Percentiles rank a stretch among this genome's conserved stretches.
These are phyloP conservation scores for Trichosporon asahii DNA, from an alignment of 1,284 basidiomycete genomes.

Conservation along the genomic window DNA sequence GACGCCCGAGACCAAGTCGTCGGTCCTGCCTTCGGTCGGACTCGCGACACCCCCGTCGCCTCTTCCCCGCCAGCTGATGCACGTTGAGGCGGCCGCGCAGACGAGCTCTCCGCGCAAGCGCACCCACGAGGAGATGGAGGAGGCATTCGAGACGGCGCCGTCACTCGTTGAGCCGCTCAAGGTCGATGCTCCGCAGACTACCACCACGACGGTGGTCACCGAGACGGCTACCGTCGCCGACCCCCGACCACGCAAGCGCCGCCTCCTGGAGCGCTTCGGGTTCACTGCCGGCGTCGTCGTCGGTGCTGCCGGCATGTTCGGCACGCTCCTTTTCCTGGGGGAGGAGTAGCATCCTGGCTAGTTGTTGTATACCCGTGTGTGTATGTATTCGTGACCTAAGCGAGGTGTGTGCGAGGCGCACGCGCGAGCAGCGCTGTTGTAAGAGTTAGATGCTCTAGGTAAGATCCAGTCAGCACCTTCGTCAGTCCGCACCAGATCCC, in stretches of 20 bases:
- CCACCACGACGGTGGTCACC: not conserved
- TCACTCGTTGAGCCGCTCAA: not conserved
- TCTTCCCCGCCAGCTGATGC: not conserved
- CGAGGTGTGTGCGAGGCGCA: not conserved
- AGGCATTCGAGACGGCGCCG: not conserved
- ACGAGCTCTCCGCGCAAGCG: not conserved
- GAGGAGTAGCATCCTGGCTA: not conserved
- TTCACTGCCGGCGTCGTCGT: conserved; percentile 3
- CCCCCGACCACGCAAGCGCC: not conserved
- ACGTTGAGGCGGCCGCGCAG: not conserved
- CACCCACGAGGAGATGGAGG: not conserved
- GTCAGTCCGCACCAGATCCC: no score
- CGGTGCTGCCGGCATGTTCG: not conserved
- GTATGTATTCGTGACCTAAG: not conserved
- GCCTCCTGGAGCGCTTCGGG: not conserved
- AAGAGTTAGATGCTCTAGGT: no score
- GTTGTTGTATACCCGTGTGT: conserved; percentile 7
- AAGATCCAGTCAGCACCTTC: no score
- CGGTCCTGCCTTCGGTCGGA: not conserved
- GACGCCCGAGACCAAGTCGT: conserved; percentile 3
- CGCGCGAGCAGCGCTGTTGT: not conserved
- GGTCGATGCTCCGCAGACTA: not conserved
- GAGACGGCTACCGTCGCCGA: not conserved
- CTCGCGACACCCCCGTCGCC: conserved; percentile 1
- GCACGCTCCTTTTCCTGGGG: not conserved